phyloP scores from a whole-genome alignment of 306 rosid genomes.

The Herpetospermum pedunculosum region DNA sequence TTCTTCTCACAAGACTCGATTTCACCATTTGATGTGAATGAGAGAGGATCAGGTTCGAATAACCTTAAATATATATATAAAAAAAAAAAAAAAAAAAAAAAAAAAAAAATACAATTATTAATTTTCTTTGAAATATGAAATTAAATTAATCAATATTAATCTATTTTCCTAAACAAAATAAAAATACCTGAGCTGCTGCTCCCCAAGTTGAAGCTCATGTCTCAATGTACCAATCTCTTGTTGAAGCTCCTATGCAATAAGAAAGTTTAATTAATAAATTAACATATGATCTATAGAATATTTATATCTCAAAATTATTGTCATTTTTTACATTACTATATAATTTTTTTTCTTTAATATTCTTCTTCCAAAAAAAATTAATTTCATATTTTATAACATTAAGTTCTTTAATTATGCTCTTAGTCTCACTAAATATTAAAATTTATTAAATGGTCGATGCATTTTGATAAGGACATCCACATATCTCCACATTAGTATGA shows the following conservation, averaged over 20 bases:
- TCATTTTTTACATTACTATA: neutral
- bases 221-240: constrained; percentile 52
- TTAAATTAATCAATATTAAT: neutral
- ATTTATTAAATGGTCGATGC: too few species aligned
- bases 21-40: constrained; percentile 49
- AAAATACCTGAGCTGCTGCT: constrained; percentile 63
- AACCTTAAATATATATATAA: constrained; percentile 21
- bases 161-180: too few species aligned
- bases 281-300: neutral
- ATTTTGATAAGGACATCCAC: too few species aligned
- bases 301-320: neutral
- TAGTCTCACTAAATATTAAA: too few species aligned
- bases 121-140: neutral
- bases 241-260: constrained; percentile 47
- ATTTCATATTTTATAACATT: neutral
- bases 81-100: neutral
- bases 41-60: constrained; percentile 58
- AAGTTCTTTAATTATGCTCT: too few species aligned
- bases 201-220: constrained; percentile 69
- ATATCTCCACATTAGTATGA: too few species aligned
- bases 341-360: neutral
- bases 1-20: constrained; percentile 54
- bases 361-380: neutral
- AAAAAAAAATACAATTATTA: too few species aligned
- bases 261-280: neutral